Evolutionary conservation across 495 filamentous ascomycete genomes (phyloP).

Genomic region (Penicillium mononematosum): DNA sequence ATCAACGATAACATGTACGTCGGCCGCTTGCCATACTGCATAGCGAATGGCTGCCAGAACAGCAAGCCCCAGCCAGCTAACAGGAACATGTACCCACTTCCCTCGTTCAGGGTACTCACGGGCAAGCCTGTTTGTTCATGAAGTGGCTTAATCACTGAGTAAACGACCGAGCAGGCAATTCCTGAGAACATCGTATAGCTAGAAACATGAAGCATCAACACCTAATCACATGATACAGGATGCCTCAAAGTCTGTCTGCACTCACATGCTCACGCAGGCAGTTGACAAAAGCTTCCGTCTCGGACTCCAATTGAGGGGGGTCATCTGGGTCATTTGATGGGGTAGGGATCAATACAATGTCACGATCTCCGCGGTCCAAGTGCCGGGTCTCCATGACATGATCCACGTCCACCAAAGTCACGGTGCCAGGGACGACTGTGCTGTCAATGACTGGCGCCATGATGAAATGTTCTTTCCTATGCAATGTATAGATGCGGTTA

Average conservation of each 20-base stretch:
- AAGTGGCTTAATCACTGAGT: constrained; percentile 60
- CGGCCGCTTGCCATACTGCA: constrained; percentile 66
- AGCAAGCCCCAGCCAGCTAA: constrained; percentile 62
- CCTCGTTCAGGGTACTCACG: constrained; percentile 53
- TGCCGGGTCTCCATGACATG: constrained; percentile 47
- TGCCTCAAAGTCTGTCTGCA: neutral
- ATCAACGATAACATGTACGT: constrained; percentile 59
- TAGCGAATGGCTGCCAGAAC: constrained; percentile 67
- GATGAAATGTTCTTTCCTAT: neutral
- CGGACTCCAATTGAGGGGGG: constrained; percentile 59
- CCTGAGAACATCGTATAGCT: constrained; percentile 61
- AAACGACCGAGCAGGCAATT: constrained; percentile 59
- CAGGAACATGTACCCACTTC: constrained; percentile 65
- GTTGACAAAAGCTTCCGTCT: constrained; percentile 55
- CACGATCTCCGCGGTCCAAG: constrained; percentile 38
- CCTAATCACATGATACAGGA: neutral
- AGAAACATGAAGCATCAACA: neutral
- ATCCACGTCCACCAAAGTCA: constrained; percentile 54
- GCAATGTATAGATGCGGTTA: neutral
- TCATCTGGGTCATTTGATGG: constrained; percentile 60
- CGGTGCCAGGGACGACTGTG: constrained; percentile 51
- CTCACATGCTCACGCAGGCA: constrained; percentile 46
- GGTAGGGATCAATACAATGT: constrained; percentile 59
- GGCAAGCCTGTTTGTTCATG: constrained; percentile 55
- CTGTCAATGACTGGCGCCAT: constrained; percentile 41